Conservation (phyloP, 768 basidiomycete genomes). For the Neoboletus brunneissimus region DNA sequence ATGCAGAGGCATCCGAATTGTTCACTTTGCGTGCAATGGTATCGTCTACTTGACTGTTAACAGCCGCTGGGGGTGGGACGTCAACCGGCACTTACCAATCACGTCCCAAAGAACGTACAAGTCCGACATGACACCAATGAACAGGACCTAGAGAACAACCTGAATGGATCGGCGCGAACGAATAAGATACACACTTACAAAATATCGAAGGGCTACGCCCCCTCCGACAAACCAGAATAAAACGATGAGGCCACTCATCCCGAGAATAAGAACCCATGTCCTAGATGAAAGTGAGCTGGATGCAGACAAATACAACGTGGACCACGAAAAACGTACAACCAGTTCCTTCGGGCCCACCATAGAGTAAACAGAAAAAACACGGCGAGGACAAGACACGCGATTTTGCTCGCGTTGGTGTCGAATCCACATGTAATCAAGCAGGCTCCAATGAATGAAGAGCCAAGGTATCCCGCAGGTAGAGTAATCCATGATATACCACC, state of each 20-base stretch:
- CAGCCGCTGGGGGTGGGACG: background rate
- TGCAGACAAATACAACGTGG: no score
- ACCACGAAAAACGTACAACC: slow-evolving; percentile 49
- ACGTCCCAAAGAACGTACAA: slow-evolving; percentile 90
- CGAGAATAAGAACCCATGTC: slow-evolving; percentile 74
- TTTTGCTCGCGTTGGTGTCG: slow-evolving; percentile 83
- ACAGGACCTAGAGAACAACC: slow-evolving; percentile 53
- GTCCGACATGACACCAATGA: slow-evolving; percentile 86
- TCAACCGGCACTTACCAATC: slow-evolving; percentile 48
- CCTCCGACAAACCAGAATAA: slow-evolving; percentile 82
- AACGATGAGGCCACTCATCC: slow-evolving; percentile 77
- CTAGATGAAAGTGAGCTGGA: slow-evolving; percentile 33
- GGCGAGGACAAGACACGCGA: slow-evolving; percentile 76
- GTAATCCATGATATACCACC: slow-evolving; percentile 82
- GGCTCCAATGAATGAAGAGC: slow-evolving; percentile 84
- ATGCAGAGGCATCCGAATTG: slow-evolving; percentile 82
- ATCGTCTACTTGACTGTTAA: slow-evolving; percentile 52
- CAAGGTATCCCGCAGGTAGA: slow-evolving; percentile 82
- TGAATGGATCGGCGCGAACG: background rate
- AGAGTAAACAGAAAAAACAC: slow-evolving; percentile 85
- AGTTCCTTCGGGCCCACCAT: slow-evolving; percentile 81
- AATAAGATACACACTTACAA: slow-evolving; percentile 44
- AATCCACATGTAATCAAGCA: slow-evolving; percentile 85
- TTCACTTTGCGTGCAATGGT: slow-evolving; percentile 83
- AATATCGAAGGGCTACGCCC: slow-evolving; percentile 71